Conservation (phyloP, 2,329 filamentous ascomycete genomes). For the Xylaria arbuscula region DNA sequence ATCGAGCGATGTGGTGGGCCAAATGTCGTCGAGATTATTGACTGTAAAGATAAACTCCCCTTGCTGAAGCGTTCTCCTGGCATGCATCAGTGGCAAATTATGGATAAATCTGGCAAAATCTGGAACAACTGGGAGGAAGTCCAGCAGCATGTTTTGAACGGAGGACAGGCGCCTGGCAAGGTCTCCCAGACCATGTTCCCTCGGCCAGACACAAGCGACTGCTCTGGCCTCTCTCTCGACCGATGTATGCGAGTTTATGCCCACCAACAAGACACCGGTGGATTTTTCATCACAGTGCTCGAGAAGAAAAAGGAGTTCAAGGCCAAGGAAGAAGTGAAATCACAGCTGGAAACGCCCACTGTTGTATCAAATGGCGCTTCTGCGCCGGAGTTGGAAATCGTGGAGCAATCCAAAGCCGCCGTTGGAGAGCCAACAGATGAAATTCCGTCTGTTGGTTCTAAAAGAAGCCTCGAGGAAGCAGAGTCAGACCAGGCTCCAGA, state of each 20-base stretch:
- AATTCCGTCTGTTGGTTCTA: slow-evolving; percentile 48
- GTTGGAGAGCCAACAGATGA: slow-evolving; percentile 50
- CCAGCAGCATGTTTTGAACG: slow-evolving; percentile 71
- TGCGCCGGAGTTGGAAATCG: slow-evolving; percentile 50
- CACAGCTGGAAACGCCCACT: slow-evolving; percentile 52
- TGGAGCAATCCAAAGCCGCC: slow-evolving; percentile 52
- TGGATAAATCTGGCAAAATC: slow-evolving; percentile 83
- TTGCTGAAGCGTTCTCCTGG: slow-evolving; percentile 81
- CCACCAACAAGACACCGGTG: slow-evolving; percentile 94
- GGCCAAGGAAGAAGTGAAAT: slow-evolving; percentile 74
- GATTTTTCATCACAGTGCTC: slow-evolving; percentile 95
- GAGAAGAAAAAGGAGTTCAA: slow-evolving; percentile 91
- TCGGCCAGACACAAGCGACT: slow-evolving; percentile 62
- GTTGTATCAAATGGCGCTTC: slow-evolving; percentile 35
- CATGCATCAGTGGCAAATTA: slow-evolving; percentile 85
- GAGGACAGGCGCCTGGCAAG: slow-evolving; percentile 72
- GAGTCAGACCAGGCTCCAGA: slow-evolving; percentile 54
- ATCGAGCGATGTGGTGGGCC: slow-evolving; percentile 90
- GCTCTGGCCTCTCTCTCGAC: slow-evolving; percentile 79
- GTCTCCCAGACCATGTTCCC: slow-evolving; percentile 89
- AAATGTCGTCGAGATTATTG: slow-evolving; percentile 83
- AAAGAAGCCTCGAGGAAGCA: slow-evolving; percentile 52
- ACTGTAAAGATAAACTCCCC: slow-evolving; percentile 82
- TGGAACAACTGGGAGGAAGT: slow-evolving; percentile 87
- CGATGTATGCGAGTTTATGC: slow-evolving; percentile 94